Conservation (phyloP, 2,329 filamentous ascomycete species). For the Scopulariopsis brevicaulis region DNA sequence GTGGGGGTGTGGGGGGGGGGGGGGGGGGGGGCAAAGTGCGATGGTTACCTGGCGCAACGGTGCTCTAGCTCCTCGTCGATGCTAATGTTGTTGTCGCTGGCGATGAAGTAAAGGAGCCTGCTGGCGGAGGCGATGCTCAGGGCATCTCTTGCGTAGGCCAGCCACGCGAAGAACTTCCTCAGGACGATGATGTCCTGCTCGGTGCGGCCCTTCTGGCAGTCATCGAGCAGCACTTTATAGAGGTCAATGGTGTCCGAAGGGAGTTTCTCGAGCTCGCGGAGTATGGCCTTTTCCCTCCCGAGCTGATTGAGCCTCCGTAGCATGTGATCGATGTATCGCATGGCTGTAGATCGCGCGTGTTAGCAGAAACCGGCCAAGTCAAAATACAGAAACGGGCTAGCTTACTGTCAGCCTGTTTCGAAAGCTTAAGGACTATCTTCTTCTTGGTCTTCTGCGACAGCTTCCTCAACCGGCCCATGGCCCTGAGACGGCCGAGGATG, state of each 20-base stretch:
- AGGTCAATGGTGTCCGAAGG: constrained; percentile 6
- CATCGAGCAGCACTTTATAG: constrained; percentile 14
- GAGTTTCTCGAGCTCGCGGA: constrained; percentile 10
- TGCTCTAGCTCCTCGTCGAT: constrained; percentile 4
- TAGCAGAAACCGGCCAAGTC: background rate
- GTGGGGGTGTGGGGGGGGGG: no score
- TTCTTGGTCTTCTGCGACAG: constrained; percentile 18
- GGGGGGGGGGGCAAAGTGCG: background rate
- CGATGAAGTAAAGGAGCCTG: background rate
- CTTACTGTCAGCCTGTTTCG: constrained; percentile 19
- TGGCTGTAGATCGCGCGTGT: constrained; percentile 10
- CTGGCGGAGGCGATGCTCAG: background rate
- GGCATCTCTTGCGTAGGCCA: background rate
- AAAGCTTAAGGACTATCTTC: constrained; percentile 16
- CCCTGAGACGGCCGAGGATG: constrained; percentile 15
- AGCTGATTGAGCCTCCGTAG: constrained; percentile 16
- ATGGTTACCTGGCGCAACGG: background rate
- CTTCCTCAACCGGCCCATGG: constrained; percentile 11
- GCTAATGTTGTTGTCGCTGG: background rate
- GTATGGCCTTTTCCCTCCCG: constrained; percentile 18
- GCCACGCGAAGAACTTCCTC: constrained; percentile 1
- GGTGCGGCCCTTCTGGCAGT: constrained; percentile 12
- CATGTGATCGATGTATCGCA: constrained; percentile 24
- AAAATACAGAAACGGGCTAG: background rate
- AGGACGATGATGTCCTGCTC: constrained; percentile 2